Evolutionary conservation across 257 asterid genomes (phyloP).

Genomic region (Fraxinus anomala): DNA sequence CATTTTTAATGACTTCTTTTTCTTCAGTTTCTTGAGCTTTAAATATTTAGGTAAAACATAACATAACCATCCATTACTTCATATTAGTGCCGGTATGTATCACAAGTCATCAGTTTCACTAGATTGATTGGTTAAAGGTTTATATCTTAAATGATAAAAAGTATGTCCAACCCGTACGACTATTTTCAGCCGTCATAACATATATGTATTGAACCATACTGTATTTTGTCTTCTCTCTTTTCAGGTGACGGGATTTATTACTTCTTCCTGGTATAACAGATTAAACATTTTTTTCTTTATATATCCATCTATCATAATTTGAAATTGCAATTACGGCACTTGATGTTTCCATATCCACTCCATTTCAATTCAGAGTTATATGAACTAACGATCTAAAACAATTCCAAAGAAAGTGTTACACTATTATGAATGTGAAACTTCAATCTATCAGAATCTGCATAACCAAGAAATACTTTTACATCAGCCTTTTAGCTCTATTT

Average conservation of each 20-base stretch:
- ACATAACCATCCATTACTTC: not conserved
- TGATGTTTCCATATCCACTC: not conserved
- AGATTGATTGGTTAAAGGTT: not conserved
- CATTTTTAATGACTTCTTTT: not conserved
- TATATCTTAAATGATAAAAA: not conserved
- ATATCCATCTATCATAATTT: not conserved
- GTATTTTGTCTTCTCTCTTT: not conserved
- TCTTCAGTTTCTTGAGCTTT: not conserved
- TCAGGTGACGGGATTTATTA: not conserved
- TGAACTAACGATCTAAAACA: not conserved
- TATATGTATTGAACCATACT: not conserved
- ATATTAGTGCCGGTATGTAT: not conserved
- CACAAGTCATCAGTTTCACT: not conserved
- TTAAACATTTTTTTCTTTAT: not conserved
- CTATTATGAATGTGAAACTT: not conserved
- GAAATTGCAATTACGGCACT: not conserved
- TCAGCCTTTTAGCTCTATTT: not conserved
- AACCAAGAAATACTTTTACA: not conserved
- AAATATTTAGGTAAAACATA: not conserved
- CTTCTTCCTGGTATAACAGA: not conserved
- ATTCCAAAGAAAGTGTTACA: not conserved
- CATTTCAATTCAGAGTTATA: not conserved
- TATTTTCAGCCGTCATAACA: not conserved
- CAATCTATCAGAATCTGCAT: not conserved
- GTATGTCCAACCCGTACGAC: not conserved